Evolutionary conservation across 306 rosid species (phyloP).

Genomic region (Potentilla sterilis): DNA sequence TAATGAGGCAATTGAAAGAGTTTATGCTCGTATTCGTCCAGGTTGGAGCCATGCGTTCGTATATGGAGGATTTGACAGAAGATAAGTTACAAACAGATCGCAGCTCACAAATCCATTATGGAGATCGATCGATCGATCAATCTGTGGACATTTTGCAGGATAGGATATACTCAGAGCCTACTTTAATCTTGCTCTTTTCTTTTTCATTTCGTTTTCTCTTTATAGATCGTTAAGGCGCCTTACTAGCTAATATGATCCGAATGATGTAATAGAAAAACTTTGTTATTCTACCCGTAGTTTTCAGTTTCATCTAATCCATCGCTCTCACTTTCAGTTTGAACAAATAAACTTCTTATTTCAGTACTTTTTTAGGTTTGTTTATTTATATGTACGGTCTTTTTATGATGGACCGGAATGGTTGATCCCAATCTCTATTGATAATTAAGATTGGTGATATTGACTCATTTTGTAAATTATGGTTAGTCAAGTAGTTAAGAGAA

Average conservation of each 20-base stretch:
- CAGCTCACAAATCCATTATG: neutral
- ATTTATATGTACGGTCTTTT: too few relatives aligned
- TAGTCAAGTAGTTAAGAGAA: neutral
- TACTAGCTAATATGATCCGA: neutral
- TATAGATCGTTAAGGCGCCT: neutral
- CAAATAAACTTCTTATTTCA: neutral
- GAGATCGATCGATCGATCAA: neutral
- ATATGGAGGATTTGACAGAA: neutral
- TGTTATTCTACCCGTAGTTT: neutral
- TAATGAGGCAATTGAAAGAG: neutral
- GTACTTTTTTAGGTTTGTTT: too few relatives aligned
- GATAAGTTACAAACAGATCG: neutral
- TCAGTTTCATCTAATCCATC: neutral
- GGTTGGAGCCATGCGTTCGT: neutral
- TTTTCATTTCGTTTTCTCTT: neutral
- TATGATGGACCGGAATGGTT: too few relatives aligned
- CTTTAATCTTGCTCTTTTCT: neutral
- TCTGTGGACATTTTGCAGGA: neutral
- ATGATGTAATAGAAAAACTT: neutral
- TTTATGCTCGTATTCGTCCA: neutral
- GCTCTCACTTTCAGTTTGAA: neutral
- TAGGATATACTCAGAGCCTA: neutral
- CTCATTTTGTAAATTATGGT: neutral
- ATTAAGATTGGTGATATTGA: too few relatives aligned
- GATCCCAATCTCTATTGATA: too few relatives aligned